These are phyloP conservation scores for Coemansia sp. DNA, from an alignment of 192 early-diverging fungal species.

Conservation along the genomic window DNA sequence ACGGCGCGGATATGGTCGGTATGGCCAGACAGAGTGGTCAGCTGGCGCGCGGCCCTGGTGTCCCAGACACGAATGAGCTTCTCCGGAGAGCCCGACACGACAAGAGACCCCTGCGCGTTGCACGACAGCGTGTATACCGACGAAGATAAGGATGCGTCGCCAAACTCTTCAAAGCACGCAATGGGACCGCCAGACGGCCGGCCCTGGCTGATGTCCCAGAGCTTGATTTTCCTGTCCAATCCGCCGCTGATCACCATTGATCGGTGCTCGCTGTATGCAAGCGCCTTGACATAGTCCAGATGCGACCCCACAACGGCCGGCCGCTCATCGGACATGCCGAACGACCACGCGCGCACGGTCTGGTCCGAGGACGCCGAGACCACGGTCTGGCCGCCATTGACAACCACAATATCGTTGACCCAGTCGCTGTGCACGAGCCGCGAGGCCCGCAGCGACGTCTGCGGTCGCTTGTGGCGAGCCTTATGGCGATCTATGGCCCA, in stretches of 20 bases:
- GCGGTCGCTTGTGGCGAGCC: constrained; percentile 39
- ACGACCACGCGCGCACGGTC: constrained; percentile 70
- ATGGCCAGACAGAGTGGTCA: constrained; percentile 83
- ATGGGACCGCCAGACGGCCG: constrained; percentile 54
- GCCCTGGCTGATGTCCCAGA: constrained; percentile 81
- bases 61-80: constrained; percentile 93
- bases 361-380: constrained; percentile 90
- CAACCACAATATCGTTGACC: constrained; percentile 84
- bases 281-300: constrained; percentile 85
- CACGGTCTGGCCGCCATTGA: constrained; percentile 52
- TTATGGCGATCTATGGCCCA: constrained; percentile 32
- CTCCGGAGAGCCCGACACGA: constrained; percentile 92
- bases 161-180: constrained; percentile 40
- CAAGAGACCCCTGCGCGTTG: constrained; percentile 70
- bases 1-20: constrained; percentile 93
- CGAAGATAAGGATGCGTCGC: constrained; percentile 41
- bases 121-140: constrained; percentile 88
- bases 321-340: constrained; percentile 26
- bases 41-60: constrained; percentile 65
- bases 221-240: constrained; percentile 77
- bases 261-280: constrained; percentile 70
- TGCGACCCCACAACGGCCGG: constrained; percentile 72
- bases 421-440: constrained; percentile 89
- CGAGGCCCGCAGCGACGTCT: constrained; percentile 63
- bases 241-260: constrained; percentile 88